Conservation (phyloP, 305 asterid genomes). For the Plantago lanceolata region DNA sequence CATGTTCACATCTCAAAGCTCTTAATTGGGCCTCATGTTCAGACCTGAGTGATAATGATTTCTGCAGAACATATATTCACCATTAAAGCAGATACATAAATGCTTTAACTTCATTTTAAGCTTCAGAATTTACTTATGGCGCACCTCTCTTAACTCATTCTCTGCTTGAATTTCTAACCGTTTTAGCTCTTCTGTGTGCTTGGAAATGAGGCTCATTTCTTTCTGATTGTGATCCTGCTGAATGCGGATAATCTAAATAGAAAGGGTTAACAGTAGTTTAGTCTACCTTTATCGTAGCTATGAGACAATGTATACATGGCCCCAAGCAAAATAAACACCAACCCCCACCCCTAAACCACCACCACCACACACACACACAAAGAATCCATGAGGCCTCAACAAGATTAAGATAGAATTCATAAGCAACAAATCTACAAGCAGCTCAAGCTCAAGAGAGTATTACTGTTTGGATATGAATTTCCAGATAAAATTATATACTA, state of each 20-base stretch:
- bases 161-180: constrained; percentile 65
- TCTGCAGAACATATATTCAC: constrained; percentile 40
- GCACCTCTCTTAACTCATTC: constrained; percentile 79
- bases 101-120: constrained; percentile 14
- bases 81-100: constrained; percentile 5
- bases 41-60: constrained; percentile 57
- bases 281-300: constrained; percentile 1
- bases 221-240: constrained; percentile 61
- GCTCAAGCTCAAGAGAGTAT: too few species aligned
- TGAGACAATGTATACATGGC: too few species aligned
- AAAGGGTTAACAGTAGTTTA: constrained; percentile 18
- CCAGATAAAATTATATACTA: background rate
- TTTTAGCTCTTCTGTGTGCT: constrained; percentile 68
- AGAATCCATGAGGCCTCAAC: background rate
- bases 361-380: background rate
- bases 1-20: constrained; percentile 81
- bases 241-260: constrained; percentile 49
- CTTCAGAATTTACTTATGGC: constrained; percentile 17
- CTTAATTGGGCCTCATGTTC: constrained; percentile 84
- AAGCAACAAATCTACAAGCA: too few species aligned
- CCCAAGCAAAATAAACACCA: too few species aligned
- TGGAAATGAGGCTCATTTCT: constrained; percentile 51
- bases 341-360: too few species aligned
- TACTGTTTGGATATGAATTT: too few species aligned
- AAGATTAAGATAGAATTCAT: too few species aligned